Base-by-base conservation (phyloP, 345 rosid species). In the Lagerstroemia speciosa region DNA sequence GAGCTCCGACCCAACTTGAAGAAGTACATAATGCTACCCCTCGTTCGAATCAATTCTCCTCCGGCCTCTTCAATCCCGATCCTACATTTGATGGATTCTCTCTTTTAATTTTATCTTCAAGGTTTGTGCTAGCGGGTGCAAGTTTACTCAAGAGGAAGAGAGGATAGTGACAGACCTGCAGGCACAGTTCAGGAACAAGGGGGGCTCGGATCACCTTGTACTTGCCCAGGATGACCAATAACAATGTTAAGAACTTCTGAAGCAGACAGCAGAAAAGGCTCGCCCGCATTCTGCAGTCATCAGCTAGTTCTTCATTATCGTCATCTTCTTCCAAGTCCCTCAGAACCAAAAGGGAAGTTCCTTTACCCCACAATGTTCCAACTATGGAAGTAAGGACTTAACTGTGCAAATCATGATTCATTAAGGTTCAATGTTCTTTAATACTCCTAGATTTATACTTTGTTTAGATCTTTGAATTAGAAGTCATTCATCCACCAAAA, bases 181-280 rank as follows among this genome's bases (percentile, higher is more conserved):
- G 74, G 83, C 86, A 2, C 80, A 85, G 67, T 79, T 89, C 26
- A 98, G 98, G 4, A 91, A 94, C 81, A 94, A 89, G n/a, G 77
- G 89, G 98, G 99, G 99, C 98, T 0, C 88, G 83, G 73, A 94
- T 94, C 19, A 97, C 99, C 0, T 88, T 98, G 0, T 84, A 83
- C 74, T 73, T 94, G 76, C 80, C 89, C 0, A 98, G 98, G 3
- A 78, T 98, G 64, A 89, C 98, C 16, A 97, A 94, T 36, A 92
- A 90, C 67, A 98, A 94, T 62, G 97, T 94, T 6, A 94, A 94
- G 89, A 92, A 89, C 69, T 94, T 92, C 62, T 94, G 99, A 97
- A 94, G 98, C 71, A 92, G 97, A 32, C 76, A 98, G 73, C 90
- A 86, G 65, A 94, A 92, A 84, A 80, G 89, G 61, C 78, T 94